Evolutionary conservation across 2,329 filamentous ascomycete species (phyloP).

Genomic region (Colletotrichum sp.): DNA sequence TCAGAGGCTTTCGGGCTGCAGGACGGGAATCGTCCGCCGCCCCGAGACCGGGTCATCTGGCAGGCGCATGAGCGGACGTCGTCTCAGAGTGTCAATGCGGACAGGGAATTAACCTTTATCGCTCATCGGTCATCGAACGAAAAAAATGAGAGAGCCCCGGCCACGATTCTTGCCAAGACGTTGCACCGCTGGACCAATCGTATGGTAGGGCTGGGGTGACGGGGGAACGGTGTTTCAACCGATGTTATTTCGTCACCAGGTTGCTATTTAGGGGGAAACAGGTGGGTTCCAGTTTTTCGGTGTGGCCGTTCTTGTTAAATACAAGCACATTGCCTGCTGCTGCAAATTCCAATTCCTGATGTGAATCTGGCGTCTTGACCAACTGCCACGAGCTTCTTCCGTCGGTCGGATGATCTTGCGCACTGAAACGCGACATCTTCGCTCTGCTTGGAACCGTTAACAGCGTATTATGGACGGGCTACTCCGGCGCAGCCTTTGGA

Average conservation of each 20-base stretch:
- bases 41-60: background rate
- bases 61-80: background rate
- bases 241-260: conserved; percentile 1
- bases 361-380: background rate
- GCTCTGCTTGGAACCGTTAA: background rate
- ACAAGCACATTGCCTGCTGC: background rate
- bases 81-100: conserved; percentile 9
- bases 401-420: background rate
- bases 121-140: background rate
- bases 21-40: background rate
- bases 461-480: background rate
- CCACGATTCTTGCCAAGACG: background rate
- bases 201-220: background rate
- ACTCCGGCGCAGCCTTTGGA: background rate
- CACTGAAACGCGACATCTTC: background rate
- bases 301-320: background rate
- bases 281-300: conserved; percentile 1
- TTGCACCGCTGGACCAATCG: background rate
- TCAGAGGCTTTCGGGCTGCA: background rate
- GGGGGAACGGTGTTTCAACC: background rate
- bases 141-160: background rate
- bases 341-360: background rate
- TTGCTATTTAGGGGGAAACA: background rate
- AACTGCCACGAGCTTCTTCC: background rate
- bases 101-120: background rate